phyloP scores from a whole-genome alignment of 768 basidiomycete genomes.

The Serendipita sp. region DNA sequence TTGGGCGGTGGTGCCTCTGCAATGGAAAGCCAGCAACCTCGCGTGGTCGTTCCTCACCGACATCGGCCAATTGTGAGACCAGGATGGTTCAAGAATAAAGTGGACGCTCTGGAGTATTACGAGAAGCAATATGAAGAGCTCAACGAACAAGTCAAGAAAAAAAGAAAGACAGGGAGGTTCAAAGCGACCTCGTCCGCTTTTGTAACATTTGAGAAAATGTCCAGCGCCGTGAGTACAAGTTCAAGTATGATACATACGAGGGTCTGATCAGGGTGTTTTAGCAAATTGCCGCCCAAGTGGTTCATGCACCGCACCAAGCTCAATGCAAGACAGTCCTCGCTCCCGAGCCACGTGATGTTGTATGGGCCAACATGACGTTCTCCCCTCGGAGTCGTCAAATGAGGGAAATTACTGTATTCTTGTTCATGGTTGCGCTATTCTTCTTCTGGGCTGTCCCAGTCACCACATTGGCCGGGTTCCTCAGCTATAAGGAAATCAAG shows the following conservation, averaged over 20 bases:
- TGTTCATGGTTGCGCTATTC: slow-evolving; percentile 52
- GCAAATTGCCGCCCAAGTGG: slow-evolving; percentile 81
- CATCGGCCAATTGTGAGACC: slow-evolving; percentile 61
- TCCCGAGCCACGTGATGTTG: slow-evolving; percentile 88
- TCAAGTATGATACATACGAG: neutral
- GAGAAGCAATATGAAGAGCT: slow-evolving; percentile 63
- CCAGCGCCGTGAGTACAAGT: slow-evolving; percentile 51
- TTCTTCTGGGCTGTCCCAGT: slow-evolving; percentile 92
- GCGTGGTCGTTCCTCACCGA: slow-evolving; percentile 58
- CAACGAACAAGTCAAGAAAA: slow-evolving; percentile 66
- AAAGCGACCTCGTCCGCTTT: slow-evolving; percentile 75
- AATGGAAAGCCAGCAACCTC: slow-evolving; percentile 34
- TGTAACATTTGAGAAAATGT: slow-evolving; percentile 93
- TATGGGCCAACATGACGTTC: slow-evolving; percentile 81
- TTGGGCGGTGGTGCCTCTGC: slow-evolving; percentile 28
- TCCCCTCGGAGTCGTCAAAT: slow-evolving; percentile 38
- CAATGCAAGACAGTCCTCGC: slow-evolving; percentile 57
- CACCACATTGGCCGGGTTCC: slow-evolving; percentile 63
- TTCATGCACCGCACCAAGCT: slow-evolving; percentile 52
- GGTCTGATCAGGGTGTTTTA: slow-evolving; percentile 15
- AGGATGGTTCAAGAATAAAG: slow-evolving; percentile 53
- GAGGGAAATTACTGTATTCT: slow-evolving; percentile 56
- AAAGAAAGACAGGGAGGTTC: slow-evolving; percentile 56
- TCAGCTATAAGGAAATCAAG: slow-evolving; percentile 90
- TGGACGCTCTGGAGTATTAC: slow-evolving; percentile 82